Conservation (phyloP, 495 filamentous ascomycete genomes). For the Terfezia boudieri region DNA sequence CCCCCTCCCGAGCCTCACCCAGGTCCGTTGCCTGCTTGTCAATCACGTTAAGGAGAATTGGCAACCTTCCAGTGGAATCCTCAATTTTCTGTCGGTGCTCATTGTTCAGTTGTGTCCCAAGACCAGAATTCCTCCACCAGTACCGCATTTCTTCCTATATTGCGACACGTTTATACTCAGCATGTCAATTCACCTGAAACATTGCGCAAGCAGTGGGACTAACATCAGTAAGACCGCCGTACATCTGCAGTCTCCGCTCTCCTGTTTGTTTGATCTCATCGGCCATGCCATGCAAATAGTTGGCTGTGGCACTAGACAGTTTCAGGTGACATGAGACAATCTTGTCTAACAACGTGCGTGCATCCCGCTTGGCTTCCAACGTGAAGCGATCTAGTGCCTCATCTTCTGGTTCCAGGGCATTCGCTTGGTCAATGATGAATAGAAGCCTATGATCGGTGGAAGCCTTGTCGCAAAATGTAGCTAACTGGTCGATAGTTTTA, state of each 20-base stretch:
- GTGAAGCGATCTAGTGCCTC: not conserved
- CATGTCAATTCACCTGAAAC: too few species aligned
- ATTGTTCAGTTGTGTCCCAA: too few species aligned
- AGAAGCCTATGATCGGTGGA: not conserved
- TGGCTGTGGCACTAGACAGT: not conserved
- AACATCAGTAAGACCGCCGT: not conserved
- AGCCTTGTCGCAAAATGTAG: not conserved
- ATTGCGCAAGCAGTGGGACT: not conserved
- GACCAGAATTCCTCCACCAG: too few species aligned
- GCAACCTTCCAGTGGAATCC: too few species aligned
- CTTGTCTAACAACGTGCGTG: not conserved
- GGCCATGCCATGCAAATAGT: not conserved
- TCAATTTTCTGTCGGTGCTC: too few species aligned
- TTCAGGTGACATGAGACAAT: not conserved
- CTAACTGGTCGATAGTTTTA: not conserved
- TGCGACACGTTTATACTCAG: too few species aligned
- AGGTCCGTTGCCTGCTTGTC: too few species aligned
- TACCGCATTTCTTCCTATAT: too few species aligned
- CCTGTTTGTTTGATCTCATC: not conserved
- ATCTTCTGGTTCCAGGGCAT: not conserved
- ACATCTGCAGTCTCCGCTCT: not conserved
- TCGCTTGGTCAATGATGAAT: not conserved
- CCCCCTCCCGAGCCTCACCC: too few species aligned
- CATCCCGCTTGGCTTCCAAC: too few species aligned
- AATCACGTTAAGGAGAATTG: too few species aligned